Evolutionary conservation across 768 basidiomycete species (phyloP), one percentile per base, ranked within the genome.

Genomic region (Termitomyces sp.): DNA sequence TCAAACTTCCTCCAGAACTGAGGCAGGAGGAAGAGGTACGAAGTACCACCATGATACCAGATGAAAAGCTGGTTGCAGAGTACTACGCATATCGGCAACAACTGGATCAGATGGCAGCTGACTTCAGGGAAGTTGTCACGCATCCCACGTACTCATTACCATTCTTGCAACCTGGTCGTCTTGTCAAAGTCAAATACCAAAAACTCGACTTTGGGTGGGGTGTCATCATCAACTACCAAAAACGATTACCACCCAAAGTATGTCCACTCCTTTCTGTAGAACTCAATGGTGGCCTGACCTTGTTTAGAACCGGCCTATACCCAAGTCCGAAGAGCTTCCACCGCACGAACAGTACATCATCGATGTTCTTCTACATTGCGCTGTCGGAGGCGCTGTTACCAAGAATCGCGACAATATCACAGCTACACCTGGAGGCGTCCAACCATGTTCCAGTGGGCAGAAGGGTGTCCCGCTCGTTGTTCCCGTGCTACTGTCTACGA

Each of bases 171-270:
- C 77, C 86, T 21, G 97, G 97, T 30, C 85, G 97, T 3, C 76
- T 98, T n/a, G 90, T 98, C 46, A 90, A 89, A 65, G 81, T 99
- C 62, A 89, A 89, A 66, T 81, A 97, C 67, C 83, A 87, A 59
- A 86, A 88, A 38, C 73, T 86, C 14, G 90, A 99, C 70, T 98
- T 96, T 69, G 96, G 96, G 10, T 98, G 97, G 97, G 96, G 96
- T 38, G 82, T 93, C 42, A 83, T 98, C 50, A 81, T 98, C 65
- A 95, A 93, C 67, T 98, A 85, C 65, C 87, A 90, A 66, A 97
- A 97, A 70, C 83, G 94, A 0, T 62, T 85, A 21, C 82, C 85
- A n/a, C 80, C 88, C 15, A 96, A 93, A 76, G 92, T 86, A 58
- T 22, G 73, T 62, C 11, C 53, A 37, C 42, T 46, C 9, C 41